Conservation (phyloP, 2,329 filamentous ascomycete species). For the Fusarium abutilonis region DNA sequence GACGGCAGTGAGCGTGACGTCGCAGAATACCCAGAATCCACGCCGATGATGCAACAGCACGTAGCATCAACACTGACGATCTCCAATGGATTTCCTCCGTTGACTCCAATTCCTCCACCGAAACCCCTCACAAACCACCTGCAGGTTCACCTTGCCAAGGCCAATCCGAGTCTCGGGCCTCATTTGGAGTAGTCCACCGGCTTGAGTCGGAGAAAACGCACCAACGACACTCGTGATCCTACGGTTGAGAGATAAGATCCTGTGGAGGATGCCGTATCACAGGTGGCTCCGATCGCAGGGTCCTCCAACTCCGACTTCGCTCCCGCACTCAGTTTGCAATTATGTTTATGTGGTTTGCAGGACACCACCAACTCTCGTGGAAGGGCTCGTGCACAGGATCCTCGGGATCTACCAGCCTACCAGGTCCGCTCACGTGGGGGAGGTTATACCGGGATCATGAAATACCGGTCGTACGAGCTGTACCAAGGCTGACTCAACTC, state of each 20-base stretch:
- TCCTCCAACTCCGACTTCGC: slow-evolving; percentile 41
- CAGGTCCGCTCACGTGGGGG: slow-evolving; percentile 16
- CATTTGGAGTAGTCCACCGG: slow-evolving; percentile 26
- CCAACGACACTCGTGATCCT: slow-evolving; percentile 26
- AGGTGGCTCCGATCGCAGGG: slow-evolving; percentile 23
- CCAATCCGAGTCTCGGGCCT: slow-evolving; percentile 23
- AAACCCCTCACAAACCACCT: slow-evolving; percentile 18
- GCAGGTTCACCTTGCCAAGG: slow-evolving; percentile 10
- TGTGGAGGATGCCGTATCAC: slow-evolving; percentile 17
- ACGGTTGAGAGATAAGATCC: slow-evolving; percentile 28
- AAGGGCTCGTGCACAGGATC: slow-evolving; percentile 6
- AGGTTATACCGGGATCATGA: slow-evolving; percentile 17
- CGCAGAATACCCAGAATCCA: slow-evolving; percentile 2
- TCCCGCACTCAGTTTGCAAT: slow-evolving; percentile 26
- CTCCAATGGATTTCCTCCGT: slow-evolving; percentile 10
- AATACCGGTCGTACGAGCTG: slow-evolving; percentile 34
- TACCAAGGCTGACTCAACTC: background rate
- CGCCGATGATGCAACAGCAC: slow-evolving; percentile 22
- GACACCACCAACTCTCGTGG: background rate
- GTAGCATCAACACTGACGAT: slow-evolving; percentile 18
- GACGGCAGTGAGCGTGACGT: slow-evolving; percentile 18
- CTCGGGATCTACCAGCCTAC: background rate
- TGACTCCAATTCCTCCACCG: slow-evolving; percentile 19
- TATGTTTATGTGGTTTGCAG: slow-evolving; percentile 24
- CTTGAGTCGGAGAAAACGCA: slow-evolving; percentile 37